These are phyloP conservation scores for Triticum monococcum DNA, from an alignment of 176 grass and related monocot genomes.

Conservation along the genomic window DNA sequence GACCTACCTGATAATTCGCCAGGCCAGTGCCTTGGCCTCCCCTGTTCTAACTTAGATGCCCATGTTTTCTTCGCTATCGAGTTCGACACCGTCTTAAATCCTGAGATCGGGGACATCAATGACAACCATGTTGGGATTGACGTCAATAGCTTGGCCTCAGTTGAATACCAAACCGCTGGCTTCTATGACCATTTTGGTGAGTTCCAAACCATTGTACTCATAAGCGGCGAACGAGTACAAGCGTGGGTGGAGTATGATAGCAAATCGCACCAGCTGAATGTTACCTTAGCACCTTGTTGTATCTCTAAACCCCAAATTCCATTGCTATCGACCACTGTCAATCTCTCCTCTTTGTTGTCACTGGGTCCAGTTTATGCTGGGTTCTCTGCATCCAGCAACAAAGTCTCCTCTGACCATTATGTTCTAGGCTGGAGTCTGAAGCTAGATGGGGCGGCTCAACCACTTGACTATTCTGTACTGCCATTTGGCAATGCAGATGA, in stretches of 20 bases:
- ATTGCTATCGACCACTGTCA: not conserved
- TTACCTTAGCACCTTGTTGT: not conserved
- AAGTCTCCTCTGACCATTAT: not conserved
- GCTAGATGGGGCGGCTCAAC: not conserved
- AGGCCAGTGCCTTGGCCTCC: not conserved
- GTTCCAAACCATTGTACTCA: not conserved
- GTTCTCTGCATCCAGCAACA: not conserved
- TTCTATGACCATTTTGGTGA: fast-evolving
- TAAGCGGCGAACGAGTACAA: fast-evolving
- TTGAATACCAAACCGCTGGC: not conserved
- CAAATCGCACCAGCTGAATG: not conserved
- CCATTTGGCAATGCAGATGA: not conserved
- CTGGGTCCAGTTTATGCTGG: not conserved
- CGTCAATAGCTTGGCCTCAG: not conserved
- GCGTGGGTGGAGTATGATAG: not conserved
- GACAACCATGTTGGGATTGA: not conserved
- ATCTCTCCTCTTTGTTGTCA: not conserved
- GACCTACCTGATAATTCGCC: not conserved
- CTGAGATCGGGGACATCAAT: not conserved
- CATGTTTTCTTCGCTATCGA: not conserved
- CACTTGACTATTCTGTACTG: not conserved
- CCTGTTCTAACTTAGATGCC: not conserved
- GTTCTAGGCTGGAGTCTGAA: not conserved
- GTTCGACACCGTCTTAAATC: not conserved
- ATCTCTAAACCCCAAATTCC: not conserved